These are phyloP conservation scores for Globisporangium acanthophoron DNA, from an alignment of 352 stramenopile genomes.

Conservation along the genomic window DNA sequence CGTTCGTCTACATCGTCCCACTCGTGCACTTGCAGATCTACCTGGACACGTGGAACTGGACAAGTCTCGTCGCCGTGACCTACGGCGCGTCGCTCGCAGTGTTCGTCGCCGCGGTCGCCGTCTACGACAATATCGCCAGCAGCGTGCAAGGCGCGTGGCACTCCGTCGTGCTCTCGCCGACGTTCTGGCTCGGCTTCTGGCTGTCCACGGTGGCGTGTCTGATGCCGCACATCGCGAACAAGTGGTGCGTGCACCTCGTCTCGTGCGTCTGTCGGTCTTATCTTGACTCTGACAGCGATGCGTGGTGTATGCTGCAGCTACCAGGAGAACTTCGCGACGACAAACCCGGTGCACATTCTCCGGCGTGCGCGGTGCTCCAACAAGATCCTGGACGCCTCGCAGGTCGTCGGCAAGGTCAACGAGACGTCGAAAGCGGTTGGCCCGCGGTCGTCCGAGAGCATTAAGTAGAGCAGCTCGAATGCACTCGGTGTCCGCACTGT, in stretches of 20 bases:
- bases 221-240: conserved; percentile 54
- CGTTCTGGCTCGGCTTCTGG: conserved; percentile 62
- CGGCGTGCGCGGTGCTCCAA: conserved; percentile 63
- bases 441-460: conserved; percentile 2
- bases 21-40: conserved; percentile 90
- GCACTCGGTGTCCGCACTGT: background rate
- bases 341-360: conserved; percentile 71
- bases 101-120: conserved; percentile 39
- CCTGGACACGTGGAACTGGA: conserved; percentile 80
- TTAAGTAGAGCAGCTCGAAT: conserved; percentile 5
- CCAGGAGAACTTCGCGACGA: conserved; percentile 68
- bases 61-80: conserved; percentile 25
- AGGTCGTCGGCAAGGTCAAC: conserved; percentile 18
- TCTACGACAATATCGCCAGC: conserved; percentile 51
- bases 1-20: conserved; percentile 92
- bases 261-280: background rate
- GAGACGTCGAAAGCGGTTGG: conserved; percentile 10
- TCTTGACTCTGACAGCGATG: background rate
- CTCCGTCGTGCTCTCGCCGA: conserved; percentile 20
- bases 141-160: conserved; percentile 45
- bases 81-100: conserved; percentile 48
- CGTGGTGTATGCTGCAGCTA: conserved; percentile 26
- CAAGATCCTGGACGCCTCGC: conserved; percentile 62
- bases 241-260: conserved; percentile 33
- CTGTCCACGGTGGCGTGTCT: conserved; percentile 39